Evolutionary conservation across 2,329 filamentous ascomycete species (phyloP), one percentile per base, ranked within the genome.

Genomic region (Grosmannia penicillata): DNA sequence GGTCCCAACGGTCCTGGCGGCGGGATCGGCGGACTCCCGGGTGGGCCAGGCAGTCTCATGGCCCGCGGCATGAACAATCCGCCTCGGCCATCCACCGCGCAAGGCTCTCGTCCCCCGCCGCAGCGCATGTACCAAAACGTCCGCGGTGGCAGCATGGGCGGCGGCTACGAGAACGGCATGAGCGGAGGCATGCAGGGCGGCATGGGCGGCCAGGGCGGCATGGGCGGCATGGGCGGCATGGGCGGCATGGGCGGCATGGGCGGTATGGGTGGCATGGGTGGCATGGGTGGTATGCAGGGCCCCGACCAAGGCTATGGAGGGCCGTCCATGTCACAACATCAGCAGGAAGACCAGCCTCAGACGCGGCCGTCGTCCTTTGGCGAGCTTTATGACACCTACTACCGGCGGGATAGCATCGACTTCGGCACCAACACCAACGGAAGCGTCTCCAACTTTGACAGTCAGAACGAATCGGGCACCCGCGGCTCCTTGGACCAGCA

Each of bases 381-480:
- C 37, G 66, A 72, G 33, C 60, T 69, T 11, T 75, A 73, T 45
- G 68, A 71, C 50, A 50, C 63, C 6, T 75, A 75, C 47, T 71
- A 71, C 45, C 63, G 69, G 33, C 36, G 36, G 4, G 33, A 42
- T n/a, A 40, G 39, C 17, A 49, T 49, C 44, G 45, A 49, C 43
- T 8, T 47, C 47, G 17, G 22, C 19, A n/a, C n/a, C n/a, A n/a
- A n/a, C 2, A 4, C 13, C 13, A 8, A n/a, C 14, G 26, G 18
- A 10, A 21, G 23, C 21, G 21, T 29, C 7, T 21, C 25, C 23
- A 6, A 54, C 56, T 40, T 36, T 18, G 30, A 41, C 18, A 26
- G 2, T 18, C 17, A 10, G 21, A 6, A 8, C 22, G 11, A 9
- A 6, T 9, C 7, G 24, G 33, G 29, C 15, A 50, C 56, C 19